A percentile compares a stretch with the other conserved stretches of the same genome.
Evolutionary conservation across 306 rosid species (phyloP).

Genomic region (Neltuma alba): DNA sequence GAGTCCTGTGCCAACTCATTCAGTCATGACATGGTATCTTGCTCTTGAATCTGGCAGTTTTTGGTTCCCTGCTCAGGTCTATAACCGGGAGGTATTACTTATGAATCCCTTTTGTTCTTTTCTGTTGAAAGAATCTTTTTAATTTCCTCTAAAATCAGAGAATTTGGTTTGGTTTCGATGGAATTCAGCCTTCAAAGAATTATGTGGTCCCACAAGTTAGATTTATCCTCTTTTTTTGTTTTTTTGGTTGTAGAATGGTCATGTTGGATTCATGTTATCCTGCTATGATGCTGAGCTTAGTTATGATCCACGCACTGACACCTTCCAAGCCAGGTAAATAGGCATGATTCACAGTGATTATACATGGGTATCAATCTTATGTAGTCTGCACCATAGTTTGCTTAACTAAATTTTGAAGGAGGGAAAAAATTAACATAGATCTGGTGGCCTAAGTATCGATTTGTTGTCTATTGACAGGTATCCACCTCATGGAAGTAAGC

Average conservation of each 20-base stretch:
- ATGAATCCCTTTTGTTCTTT: slow-evolving; percentile 7
- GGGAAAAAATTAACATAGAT: slow-evolving; percentile 29
- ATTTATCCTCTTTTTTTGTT: slow-evolving; percentile 11
- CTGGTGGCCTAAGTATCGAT: slow-evolving; percentile 34
- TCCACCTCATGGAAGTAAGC: slow-evolving; percentile 91
- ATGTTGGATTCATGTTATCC: slow-evolving; percentile 93
- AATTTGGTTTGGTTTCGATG: slow-evolving; percentile 18
- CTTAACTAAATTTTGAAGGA: slow-evolving; percentile 2
- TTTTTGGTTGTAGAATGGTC: slow-evolving; percentile 71
- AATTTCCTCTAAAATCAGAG: neutral
- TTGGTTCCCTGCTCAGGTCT: slow-evolving; percentile 93
- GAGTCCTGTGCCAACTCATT: slow-evolving; percentile 62
- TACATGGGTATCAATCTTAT: neutral
- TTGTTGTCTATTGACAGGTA: slow-evolving; percentile 55
- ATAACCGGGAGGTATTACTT: slow-evolving; percentile 85
- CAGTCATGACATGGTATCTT: slow-evolving; percentile 85
- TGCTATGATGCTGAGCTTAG: slow-evolving; percentile 95
- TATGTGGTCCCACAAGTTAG: slow-evolving; percentile 24
- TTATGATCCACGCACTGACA: slow-evolving; percentile 75
- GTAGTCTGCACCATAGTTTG: neutral
- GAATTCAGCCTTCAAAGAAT: neutral
- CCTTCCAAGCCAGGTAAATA: slow-evolving; percentile 91
- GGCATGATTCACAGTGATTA: slow-evolving; percentile 24
- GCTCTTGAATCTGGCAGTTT: slow-evolving; percentile 86
- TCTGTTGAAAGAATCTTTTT: neutral